Conservation (phyloP, 805 yeast species). For the Ogataea sp. region DNA sequence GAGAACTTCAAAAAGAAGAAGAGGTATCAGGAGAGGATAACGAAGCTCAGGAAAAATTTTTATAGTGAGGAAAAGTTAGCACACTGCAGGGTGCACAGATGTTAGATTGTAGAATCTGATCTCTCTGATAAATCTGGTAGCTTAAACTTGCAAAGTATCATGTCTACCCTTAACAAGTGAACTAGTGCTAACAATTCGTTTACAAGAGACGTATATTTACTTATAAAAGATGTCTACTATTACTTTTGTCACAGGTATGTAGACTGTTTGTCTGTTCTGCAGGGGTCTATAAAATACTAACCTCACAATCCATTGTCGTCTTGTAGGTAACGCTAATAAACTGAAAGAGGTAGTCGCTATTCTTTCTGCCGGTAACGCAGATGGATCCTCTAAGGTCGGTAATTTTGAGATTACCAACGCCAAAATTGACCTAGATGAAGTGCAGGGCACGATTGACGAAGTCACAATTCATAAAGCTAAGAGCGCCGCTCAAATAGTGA, state of each 20-base stretch:
- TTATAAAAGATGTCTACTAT: conserved; percentile 15
- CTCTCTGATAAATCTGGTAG: background rate
- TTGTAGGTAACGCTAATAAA: conserved; percentile 86
- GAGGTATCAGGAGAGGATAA: background rate
- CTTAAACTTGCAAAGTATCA: too few relatives aligned
- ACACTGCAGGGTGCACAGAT: background rate
- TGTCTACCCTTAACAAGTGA: too few relatives aligned
- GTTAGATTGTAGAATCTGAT: background rate
- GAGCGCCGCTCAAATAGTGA: conserved; percentile 53
- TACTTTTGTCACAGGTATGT: conserved; percentile 23
- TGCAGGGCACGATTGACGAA: conserved; percentile 81
- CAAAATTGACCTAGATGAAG: conserved; percentile 75
- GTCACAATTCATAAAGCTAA: conserved; percentile 76
- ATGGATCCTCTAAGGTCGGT: conserved; percentile 32
- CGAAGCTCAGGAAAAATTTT: background rate
- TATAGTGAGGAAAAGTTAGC: too few relatives aligned
- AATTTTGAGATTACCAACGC: conserved; percentile 47
- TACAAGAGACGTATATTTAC: too few relatives aligned
- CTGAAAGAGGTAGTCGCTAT: conserved; percentile 77
- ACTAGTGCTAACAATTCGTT: too few relatives aligned
- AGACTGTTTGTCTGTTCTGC: background rate
- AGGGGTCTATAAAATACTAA: too few relatives aligned
- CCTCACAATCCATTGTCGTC: background rate
- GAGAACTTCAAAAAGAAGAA: conserved; percentile 6
- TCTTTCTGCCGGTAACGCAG: conserved; percentile 34